Evolutionary conservation across 1,284 basidiomycete genomes (phyloP), one percentile per base, ranked within the genome.

Genomic region (Retiboletus flavoniger): DNA sequence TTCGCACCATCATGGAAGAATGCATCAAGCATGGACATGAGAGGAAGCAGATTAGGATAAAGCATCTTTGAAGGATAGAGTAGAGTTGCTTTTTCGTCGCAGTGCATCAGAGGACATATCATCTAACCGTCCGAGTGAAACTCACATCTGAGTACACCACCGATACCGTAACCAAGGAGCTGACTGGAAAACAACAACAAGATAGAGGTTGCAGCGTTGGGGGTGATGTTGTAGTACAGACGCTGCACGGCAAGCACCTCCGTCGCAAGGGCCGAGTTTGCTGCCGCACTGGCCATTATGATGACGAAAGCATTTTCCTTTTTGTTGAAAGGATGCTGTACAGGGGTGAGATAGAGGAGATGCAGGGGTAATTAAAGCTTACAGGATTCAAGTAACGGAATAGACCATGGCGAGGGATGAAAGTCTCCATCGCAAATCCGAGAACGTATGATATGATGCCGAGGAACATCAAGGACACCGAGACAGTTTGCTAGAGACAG

Each of bases 51-150:
- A 1, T 61, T 67, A 0, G 83, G 83, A 55, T 82, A 85, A 47
- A 85, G 72, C 64, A 84, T 83, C 60, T 84, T 83, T 4, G 87
- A 87, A 0, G 86, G 87, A 65, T 85, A 84, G 2, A 88, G 74
- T 10, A 87, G 71, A 35, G 80, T 74, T 4, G 63, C 73, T 10
- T 63, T 57, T 34, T 60, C 10, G 53, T 2, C 63, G 61, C 52
- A 63, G 70, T 21, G 16, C 7, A 45, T 64, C 16, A 56, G 62
- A n/a, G 8, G 4, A 19, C 0, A 29, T 29, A n/a, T 10, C 8
- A n/a, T 2, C 2, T 9, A 14, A 26, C 6, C 9, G 11, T 72
- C 17, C 24, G 61, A 60, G 13, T 58, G 1, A 40, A 31, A 61
- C 75, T 65, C 50, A 63, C 78, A 70, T 61, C 82, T 74, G 49